phyloP scores from a whole-genome alignment of 306 rosid species.

The Astragalus glycyphyllos region DNA sequence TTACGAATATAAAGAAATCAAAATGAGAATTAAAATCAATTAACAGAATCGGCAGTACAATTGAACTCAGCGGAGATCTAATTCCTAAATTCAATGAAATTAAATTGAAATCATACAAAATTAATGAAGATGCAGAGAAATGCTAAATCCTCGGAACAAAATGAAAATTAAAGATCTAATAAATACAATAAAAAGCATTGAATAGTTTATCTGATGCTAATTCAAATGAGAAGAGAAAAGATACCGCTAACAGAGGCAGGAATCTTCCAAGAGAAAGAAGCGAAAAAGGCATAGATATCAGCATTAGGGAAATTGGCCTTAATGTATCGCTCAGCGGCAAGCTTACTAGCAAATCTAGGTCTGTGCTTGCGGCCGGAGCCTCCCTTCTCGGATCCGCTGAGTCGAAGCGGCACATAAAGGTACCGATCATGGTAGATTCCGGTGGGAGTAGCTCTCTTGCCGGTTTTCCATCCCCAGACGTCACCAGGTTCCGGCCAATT shows the following conservation, averaged over 20 bases:
- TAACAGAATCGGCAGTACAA: background rate
- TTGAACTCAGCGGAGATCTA: constrained; percentile 21
- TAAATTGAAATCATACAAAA: background rate
- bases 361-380: constrained; percentile 36
- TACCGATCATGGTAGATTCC: constrained; percentile 81
- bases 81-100: background rate
- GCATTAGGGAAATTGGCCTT: constrained; percentile 51
- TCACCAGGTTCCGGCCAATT: constrained; percentile 87
- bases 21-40: background rate
- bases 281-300: constrained; percentile 60
- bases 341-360: constrained; percentile 72
- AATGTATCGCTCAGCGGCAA: constrained; percentile 68
- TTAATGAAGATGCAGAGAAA: background rate
- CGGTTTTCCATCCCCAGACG: constrained; percentile 82
- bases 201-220: background rate
- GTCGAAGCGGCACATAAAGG: constrained; percentile 67
- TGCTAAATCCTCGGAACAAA: background rate
- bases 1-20: background rate
- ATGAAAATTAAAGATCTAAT: background rate
- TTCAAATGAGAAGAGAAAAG: background rate
- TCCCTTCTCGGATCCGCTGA: constrained; percentile 4
- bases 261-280: constrained; percentile 81
- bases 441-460: constrained; percentile 55
- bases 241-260: constrained; percentile 63
- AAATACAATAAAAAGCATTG: background rate